Base-by-base conservation (phyloP, 2,329 filamentous ascomycete species). In the Myriosclerotinia curreyana region DNA sequence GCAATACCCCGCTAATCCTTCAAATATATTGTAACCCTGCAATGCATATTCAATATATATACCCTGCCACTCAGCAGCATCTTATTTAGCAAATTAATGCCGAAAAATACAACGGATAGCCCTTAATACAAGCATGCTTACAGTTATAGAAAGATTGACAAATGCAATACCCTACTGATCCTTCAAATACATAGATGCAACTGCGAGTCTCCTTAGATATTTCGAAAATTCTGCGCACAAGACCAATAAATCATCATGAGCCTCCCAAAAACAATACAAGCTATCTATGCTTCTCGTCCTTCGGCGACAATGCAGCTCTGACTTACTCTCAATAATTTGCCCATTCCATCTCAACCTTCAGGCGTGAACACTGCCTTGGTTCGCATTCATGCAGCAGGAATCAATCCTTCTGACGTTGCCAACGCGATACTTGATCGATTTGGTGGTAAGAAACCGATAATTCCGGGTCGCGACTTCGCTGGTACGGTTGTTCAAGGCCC, bases 401-500 rank as follows among this genome's bases (percentile, higher is more conserved):
- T 46, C 1, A 52, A 62, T 6, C 17, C 50, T 17, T 55, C 38
- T 8, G 51, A 62, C 14, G 8, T 40, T 46, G 25, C 49, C 5
- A 62, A 48, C n/a, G 40, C 28, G 12, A 38, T 55, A 0, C 28
- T 46, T 17, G 42, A 38, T 50, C 40, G 36, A 34, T 55, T 46
- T 4, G 25, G 40, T 1, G 50, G 40, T 1, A 4, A 22, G 2
- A 15, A 49, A 1, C 60, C 60, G 1, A 56, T 40, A 12, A 8
- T 62, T 62, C n/a, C 60, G 12, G 28, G 40, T 36, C 40, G 31
- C 5, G 40, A 56, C 52, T 62, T 36, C 5, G 28, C 28, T 14
- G 38, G 40, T 11, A 55, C 17, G 17, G 40, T 62, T 7, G 9
- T 49, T 6, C 38, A 62, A 46, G 22, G 15, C 17, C 9, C 46